Evolutionary conservation across 768 basidiomycete species (phyloP), one percentile per base, ranked within the genome.

Genomic region (Lentinula boryana): DNA sequence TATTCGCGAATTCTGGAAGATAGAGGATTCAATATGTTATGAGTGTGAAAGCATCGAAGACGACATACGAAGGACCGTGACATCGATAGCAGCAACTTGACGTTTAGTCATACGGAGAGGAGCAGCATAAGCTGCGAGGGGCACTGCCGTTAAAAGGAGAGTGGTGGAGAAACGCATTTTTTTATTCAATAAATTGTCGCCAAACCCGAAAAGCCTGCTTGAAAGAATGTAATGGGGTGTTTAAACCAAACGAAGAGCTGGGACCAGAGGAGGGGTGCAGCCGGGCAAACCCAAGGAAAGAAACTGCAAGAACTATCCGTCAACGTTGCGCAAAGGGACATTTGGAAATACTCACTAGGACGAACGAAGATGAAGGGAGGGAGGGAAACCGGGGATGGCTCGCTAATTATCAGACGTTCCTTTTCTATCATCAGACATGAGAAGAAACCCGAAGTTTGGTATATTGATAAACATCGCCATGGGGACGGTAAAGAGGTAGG

Each of bases 281-380:
- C 87, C 85, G 76, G 86, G 87, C 87, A 83, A 80, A 85, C 86
- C 81, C 79, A 75, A 77, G 61, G 70, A 83, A 72, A 76, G 78
- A 76, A 72, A 69, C 74, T 75, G 56, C 31, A 64, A 63, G 53
- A 54, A 63, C 55, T 43, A 57, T 21, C 18, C 32, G 52, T 60
- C 6, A 52, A 33, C 21, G 43, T 60, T 41, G 5, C 7, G 21
- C 16, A 50, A 31, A 16, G 4, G 23, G 36, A 60, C 27, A 52
- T 38, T 13, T 16, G 5, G n/a, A 10, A 35, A 4, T 32, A 32
- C 58, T 41, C 31, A 52, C 58, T 16, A 52, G 50, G 50, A 18
- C n/a, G 57, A 48, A 58, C 57, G 46, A 60, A 60, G 58, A 51
- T 23, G 49, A 40, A 40, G 58, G 38, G 33, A 32, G 58, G 38